These are phyloP conservation scores for Didymella sp. DNA, from an alignment of 2,329 filamentous ascomycete species.

Conservation along the genomic window DNA sequence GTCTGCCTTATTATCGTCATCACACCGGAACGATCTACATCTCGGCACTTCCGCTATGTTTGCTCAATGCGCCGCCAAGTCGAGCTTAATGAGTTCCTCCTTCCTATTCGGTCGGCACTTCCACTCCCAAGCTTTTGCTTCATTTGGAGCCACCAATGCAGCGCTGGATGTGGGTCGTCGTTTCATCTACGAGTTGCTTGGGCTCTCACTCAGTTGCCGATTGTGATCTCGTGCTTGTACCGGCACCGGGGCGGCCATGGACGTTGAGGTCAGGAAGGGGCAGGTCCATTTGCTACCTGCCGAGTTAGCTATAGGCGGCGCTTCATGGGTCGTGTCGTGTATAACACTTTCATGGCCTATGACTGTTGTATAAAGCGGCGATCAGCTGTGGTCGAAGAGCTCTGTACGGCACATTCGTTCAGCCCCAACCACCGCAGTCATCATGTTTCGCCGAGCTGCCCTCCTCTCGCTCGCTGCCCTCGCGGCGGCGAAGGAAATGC, in stretches of 20 bases:
- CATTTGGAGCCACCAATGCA: conserved; percentile 44
- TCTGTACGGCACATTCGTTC: conserved; percentile 14
- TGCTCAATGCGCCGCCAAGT: conserved; percentile 35
- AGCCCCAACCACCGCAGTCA: conserved; percentile 17
- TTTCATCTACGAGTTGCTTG: conserved; percentile 33
- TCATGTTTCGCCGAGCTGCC: conserved; percentile 40
- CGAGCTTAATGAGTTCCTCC: conserved; percentile 38
- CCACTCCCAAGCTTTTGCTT: conserved; percentile 38
- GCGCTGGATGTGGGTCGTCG: conserved; percentile 20
- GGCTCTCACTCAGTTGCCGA: conserved; percentile 25
- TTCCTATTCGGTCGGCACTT: conserved; percentile 38
- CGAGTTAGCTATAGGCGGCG: conserved; percentile 33
- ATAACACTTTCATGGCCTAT: conserved; percentile 18
- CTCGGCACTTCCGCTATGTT: conserved; percentile 26
- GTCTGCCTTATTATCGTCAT: conserved; percentile 26
- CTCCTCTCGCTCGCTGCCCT: conserved; percentile 46
- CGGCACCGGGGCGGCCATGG: conserved; percentile 23
- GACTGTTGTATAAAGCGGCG: conserved; percentile 9
- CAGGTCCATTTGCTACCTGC: conserved; percentile 41
- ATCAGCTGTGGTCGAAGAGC: not conserved
- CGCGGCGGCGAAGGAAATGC: conserved; percentile 44
- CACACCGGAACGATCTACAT: conserved; percentile 23
- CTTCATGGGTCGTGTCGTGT: conserved; percentile 14
- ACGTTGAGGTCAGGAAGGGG: conserved; percentile 32
- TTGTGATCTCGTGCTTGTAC: conserved; percentile 27